These are phyloP conservation scores for Amanita phalloides DNA, from an alignment of 768 basidiomycete species.

Conservation along the genomic window DNA sequence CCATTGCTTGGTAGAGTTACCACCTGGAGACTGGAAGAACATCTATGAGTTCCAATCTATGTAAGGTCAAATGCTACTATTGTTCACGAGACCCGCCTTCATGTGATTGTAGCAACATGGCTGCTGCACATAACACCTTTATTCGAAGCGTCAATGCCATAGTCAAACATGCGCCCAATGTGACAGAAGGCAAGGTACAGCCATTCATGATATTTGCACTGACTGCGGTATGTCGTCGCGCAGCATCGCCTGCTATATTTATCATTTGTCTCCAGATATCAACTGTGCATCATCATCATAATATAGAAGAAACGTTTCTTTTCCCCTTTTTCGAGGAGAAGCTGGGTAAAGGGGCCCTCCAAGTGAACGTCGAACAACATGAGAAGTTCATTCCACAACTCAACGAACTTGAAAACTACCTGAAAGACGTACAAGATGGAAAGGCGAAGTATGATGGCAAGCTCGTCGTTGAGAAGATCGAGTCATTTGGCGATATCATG, in stretches of 20 bases:
- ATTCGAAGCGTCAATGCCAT: conserved; percentile 19
- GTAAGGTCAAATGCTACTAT: conserved; percentile 6
- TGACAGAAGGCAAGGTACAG: conserved; percentile 14
- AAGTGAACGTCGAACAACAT: conserved; percentile 17
- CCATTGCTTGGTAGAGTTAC: conserved; percentile 8
- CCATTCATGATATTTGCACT: conserved; percentile 17
- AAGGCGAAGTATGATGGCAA: conserved; percentile 40
- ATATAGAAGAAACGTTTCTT: conserved; percentile 16
- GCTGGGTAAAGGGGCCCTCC: conserved; percentile 14
- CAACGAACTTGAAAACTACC: conserved; percentile 15
- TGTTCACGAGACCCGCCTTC: background rate
- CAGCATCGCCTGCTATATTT: background rate
- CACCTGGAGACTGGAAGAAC: conserved; percentile 17
- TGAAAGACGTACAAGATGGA: conserved; percentile 49
- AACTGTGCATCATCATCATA: conserved; percentile 20
- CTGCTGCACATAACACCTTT: conserved; percentile 19
- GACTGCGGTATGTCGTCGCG: conserved; percentile 11
- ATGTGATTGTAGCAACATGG: conserved; percentile 17
- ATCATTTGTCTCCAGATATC: conserved; percentile 8
- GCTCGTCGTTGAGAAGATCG: conserved; percentile 13
- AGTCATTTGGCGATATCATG: conserved; percentile 16
- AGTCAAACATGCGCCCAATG: conserved; percentile 13
- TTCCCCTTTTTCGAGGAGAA: conserved; percentile 19
- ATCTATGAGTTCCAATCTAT: conserved; percentile 19
- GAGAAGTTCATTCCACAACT: conserved; percentile 16